Evolutionary conservation across 768 basidiomycete genomes (phyloP).

Genomic region (Kwoniella dendrophila): DNA sequence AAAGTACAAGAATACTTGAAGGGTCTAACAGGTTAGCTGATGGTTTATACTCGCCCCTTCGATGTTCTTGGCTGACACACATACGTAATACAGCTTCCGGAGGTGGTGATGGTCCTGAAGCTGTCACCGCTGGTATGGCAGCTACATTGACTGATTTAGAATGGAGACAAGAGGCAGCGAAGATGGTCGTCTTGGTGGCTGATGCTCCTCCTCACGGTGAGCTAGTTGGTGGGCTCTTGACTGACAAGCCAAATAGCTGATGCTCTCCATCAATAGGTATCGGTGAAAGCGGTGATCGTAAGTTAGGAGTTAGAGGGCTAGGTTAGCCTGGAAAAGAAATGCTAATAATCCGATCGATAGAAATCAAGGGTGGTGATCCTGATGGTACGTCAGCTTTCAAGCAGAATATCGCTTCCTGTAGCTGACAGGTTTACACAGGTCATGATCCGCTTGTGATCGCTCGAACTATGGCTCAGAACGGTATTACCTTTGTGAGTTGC

Average conservation of each 20-base stretch:
- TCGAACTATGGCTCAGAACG: conserved; percentile 82
- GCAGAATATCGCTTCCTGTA: not conserved
- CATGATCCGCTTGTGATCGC: conserved; percentile 85
- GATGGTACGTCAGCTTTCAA: conserved; percentile 61
- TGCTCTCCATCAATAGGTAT: conserved; percentile 58
- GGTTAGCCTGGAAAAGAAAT: not conserved
- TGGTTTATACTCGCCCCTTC: not conserved
- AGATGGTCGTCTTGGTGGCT: conserved; percentile 95
- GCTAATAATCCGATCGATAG: conserved; percentile 57
- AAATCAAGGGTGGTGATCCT: conserved; percentile 90
- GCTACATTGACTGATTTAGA: conserved; percentile 80
- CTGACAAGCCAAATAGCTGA: not conserved
- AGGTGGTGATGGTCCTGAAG: conserved; percentile 83
- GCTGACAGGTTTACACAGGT: conserved; percentile 51
- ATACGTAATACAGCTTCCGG: conserved; percentile 37
- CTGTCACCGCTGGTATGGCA: conserved; percentile 87
- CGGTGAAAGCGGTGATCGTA: conserved; percentile 94
- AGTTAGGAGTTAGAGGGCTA: no score
- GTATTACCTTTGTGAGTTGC: conserved; percentile 78
- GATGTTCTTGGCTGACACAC: conserved; percentile 10
- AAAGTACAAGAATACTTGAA: conserved; percentile 83
- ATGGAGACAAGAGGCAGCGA: conserved; percentile 84
- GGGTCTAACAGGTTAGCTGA: conserved; percentile 59
- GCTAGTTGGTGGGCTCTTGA: not conserved
- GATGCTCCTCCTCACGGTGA: conserved; percentile 93